Base-by-base conservation (phyloP, 768 basidiomycete species). In the Lentinula sp. region DNA sequence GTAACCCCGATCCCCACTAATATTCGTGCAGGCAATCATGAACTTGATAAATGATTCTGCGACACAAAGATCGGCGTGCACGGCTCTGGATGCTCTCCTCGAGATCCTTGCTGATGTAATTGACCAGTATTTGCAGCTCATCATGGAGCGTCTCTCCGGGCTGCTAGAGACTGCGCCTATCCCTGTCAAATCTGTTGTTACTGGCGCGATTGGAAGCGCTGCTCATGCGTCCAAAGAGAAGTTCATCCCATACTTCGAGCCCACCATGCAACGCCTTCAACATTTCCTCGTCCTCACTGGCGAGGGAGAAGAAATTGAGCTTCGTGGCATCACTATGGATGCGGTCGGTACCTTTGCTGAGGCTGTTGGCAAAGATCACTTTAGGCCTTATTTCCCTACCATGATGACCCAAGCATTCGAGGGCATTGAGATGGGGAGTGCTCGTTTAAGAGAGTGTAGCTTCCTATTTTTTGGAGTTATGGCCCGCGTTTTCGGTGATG, bases 391-490 rank as follows among this genome's bases (percentile, higher is more conserved):
- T 84, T 97, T 96, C 80, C 81, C 87, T n/a, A 87, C 93, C 61
- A 85, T 96, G 83, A 98, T 99, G 97, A 85, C 86, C 71, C 88
- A 91, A 66, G 94, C 95, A 2, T 95, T 98, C 81, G 83, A 90
- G 64, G 95, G 92, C 50, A 84, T 95, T 60, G 85, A 89, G 63
- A 84, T 93, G 74, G 91, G 91, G 60, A 91, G 89, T 65, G 86
- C 93, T 2, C 83, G 95, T 62, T 79, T 98, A 63, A 82, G 91
- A 68, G 97, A 99, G 73, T 97, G 95, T 75, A 91, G 89, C 69
- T 98, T 97, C 86, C 78, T 99, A 65, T 98, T 98, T 85, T 98
- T 98, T 68, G 93, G 95, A 60, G 94, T 96, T 64, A 95, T 99
- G 91, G 91, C 95, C n/a, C 84, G 90, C 52, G 94, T 99, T 16